Conservation (phyloP, 495 filamentous ascomycete species). For the Tirmania nivea region DNA sequence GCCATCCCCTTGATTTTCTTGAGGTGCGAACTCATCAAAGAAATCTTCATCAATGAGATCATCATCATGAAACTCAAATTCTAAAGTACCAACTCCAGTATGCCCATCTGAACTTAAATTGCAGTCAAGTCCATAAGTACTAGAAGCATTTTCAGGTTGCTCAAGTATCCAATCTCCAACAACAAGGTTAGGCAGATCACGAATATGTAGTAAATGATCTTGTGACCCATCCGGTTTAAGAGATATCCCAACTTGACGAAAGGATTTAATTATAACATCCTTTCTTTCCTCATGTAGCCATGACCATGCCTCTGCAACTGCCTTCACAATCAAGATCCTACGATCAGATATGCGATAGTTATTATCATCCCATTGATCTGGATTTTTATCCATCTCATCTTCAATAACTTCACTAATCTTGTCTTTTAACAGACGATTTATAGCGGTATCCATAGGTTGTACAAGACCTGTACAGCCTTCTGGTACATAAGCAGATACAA, state of each 20-base stretch:
- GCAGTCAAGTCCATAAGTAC: too few relatives aligned
- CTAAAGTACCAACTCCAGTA: too few relatives aligned
- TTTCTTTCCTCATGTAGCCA: neutral
- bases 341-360: neutral
- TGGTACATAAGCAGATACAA: neutral
- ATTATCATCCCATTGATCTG: neutral
- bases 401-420: neutral
- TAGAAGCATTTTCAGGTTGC: too few relatives aligned
- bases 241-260: neutral
- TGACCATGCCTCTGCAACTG: neutral
- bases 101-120: too few relatives aligned
- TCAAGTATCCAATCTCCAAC: too few relatives aligned
- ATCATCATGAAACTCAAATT: too few relatives aligned
- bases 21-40: too few relatives aligned
- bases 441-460: neutral
- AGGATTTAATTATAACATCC: neutral
- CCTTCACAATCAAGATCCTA: neutral
- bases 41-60: too few relatives aligned
- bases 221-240: too few relatives aligned
- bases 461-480: neutral
- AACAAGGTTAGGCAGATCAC: too few relatives aligned
- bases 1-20: too few relatives aligned
- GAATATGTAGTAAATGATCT: too few relatives aligned
- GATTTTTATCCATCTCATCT: neutral
- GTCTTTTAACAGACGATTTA: neutral